phyloP scores from a whole-genome alignment of 2,329 filamentous ascomycete genomes.

The Blumeriella jaapii region DNA sequence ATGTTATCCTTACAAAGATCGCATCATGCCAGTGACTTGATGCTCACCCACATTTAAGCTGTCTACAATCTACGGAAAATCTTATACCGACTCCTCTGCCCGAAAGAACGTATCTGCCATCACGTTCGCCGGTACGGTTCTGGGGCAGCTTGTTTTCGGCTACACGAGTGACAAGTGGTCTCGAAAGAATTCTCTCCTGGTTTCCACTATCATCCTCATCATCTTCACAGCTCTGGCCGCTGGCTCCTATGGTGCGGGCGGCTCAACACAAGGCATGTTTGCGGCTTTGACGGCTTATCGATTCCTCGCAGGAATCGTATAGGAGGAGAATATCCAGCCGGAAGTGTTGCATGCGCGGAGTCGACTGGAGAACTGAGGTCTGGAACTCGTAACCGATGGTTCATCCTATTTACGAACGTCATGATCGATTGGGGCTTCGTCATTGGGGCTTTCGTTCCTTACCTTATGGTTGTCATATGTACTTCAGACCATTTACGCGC shows the following conservation, averaged over 20 bases:
- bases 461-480: constrained; percentile 48
- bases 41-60: too few species aligned
- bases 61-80: constrained; percentile 49
- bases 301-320: constrained; percentile 75
- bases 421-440: constrained; percentile 75
- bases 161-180: constrained; percentile 76
- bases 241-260: constrained; percentile 64
- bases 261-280: constrained; percentile 59
- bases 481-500: constrained; percentile 48
- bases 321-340: constrained; percentile 71
- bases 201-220: constrained; percentile 74
- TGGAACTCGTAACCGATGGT: constrained; percentile 82
- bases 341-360: constrained; percentile 75
- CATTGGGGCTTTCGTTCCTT: constrained; percentile 65
- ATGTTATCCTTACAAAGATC: too few species aligned
- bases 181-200: constrained; percentile 67
- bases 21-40: too few species aligned
- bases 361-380: constrained; percentile 69
- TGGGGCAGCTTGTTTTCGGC: constrained; percentile 73
- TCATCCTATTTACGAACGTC: constrained; percentile 79
- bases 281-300: constrained; percentile 71
- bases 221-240: constrained; percentile 72
- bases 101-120: constrained; percentile 69
- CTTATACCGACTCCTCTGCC: constrained; percentile 59
- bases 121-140: constrained; percentile 75